phyloP scores from a whole-genome alignment of 164 flowering plant species.

The Umbilicus rupestris region DNA sequence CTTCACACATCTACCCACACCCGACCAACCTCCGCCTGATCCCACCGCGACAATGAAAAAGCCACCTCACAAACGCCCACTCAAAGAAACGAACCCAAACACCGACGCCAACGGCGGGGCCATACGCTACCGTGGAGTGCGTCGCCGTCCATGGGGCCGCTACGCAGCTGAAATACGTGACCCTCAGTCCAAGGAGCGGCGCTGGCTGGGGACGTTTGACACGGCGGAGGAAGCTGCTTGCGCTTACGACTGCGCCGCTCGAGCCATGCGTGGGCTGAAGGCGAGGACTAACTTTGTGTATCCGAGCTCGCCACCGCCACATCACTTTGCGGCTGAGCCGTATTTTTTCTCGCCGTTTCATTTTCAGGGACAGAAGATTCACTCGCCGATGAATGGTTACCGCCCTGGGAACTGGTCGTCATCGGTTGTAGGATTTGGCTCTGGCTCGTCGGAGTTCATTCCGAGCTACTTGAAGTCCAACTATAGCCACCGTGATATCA shows the following conservation, averaged over 20 bases:
- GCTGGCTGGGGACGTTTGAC: slow-evolving; percentile 10
- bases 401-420: neutral
- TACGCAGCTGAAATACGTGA: slow-evolving; percentile 8
- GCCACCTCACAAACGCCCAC: slow-evolving; percentile 3
- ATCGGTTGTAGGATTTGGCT: neutral
- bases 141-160: slow-evolving; percentile 10
- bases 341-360: neutral
- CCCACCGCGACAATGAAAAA: neutral
- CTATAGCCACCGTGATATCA: neutral
- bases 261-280: slow-evolving; percentile 9
- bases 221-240: slow-evolving; percentile 11
- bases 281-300: slow-evolving; percentile 7
- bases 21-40: neutral
- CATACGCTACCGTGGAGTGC: slow-evolving; percentile 6
- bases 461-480: neutral
- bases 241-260: slow-evolving; percentile 6
- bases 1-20: neutral
- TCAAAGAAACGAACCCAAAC: slow-evolving; percentile 1
- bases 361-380: neutral
- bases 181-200: slow-evolving; percentile 6
- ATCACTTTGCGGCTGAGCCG: neutral
- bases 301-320: neutral
- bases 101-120: neutral
- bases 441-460: neutral
- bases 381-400: neutral